Percentiles rank a stretch among this genome's conserved stretches.
Evolutionary conservation across 2,329 filamentous ascomycete species (phyloP).

Genomic region (Alternaria sp.): DNA sequence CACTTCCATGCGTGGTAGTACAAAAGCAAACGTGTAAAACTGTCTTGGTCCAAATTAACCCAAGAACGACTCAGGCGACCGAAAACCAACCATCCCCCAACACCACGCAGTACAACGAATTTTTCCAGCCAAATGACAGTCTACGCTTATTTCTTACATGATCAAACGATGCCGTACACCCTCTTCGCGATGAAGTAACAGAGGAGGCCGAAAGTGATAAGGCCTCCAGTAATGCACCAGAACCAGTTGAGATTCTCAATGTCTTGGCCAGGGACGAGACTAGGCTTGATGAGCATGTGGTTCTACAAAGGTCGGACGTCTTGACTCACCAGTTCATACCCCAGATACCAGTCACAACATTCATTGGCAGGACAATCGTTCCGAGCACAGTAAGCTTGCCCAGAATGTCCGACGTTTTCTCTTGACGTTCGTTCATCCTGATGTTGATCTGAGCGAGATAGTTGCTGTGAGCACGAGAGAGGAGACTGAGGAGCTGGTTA

Average conservation of each 20-base stretch:
- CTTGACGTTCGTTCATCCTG: constrained; percentile 96
- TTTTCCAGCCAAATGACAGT: constrained; percentile 1
- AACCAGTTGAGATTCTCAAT: constrained; percentile 70
- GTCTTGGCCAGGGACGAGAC: constrained; percentile 89
- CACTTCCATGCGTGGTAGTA: not conserved
- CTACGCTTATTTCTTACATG: not conserved
- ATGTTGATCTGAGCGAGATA: constrained; percentile 99
- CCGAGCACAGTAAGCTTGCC: constrained; percentile 94
- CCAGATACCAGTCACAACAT: constrained; percentile 98
- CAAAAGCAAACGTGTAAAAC: constrained; percentile 3
- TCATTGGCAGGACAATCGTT: constrained; percentile 98
- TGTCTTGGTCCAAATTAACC: constrained; percentile 1
- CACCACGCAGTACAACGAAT: constrained; percentile 10
- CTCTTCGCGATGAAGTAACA: constrained; percentile 86
- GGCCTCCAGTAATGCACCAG: constrained; percentile 70
- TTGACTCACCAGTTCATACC: constrained; percentile 77
- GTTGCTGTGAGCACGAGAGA: constrained; percentile 90
- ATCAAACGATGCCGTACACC: constrained; percentile 53
- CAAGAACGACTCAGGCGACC: not conserved
- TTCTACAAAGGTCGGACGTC: not conserved
- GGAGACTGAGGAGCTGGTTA: constrained; percentile 66
- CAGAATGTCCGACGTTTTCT: constrained; percentile 93
- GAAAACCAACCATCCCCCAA: constrained; percentile 6
- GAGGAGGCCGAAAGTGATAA: constrained; percentile 78
- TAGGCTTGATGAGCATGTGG: constrained; percentile 17